Evolutionary conservation across 345 rosid genomes (phyloP).

Genomic region (Populus ilicifolia): DNA sequence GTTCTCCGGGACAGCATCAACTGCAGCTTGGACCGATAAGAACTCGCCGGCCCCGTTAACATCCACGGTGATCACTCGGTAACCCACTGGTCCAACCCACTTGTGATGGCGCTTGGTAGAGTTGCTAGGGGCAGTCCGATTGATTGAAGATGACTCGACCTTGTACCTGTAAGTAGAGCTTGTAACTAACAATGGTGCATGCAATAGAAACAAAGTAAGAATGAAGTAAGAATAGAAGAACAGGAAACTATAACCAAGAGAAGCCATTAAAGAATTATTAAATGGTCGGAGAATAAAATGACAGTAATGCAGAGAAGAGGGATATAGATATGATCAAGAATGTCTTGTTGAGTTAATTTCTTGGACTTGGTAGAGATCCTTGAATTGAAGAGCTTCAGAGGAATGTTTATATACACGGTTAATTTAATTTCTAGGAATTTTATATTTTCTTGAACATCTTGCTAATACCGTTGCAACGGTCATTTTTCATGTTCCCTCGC

Average conservation of each 20-base stretch:
- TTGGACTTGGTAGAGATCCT: neutral
- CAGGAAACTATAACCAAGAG: conserved; percentile 17
- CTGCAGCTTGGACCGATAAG: conserved; percentile 78
- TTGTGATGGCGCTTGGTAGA: conserved; percentile 40
- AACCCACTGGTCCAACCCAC: conserved; percentile 81
- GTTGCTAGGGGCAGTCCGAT: conserved; percentile 20
- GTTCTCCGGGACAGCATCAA: conserved; percentile 61
- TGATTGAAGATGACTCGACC: conserved; percentile 1
- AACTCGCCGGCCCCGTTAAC: conserved; percentile 55
- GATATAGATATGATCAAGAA: conserved; percentile 6
- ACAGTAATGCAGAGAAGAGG: neutral
- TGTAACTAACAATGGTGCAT: conserved; percentile 29
- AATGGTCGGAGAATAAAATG: conserved; percentile 9
- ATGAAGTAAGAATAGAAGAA: conserved; percentile 14
- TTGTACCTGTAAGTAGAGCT: conserved; percentile 26
- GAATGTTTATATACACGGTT: neutral
- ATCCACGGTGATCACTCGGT: conserved; percentile 64
- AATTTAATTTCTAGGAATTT: neutral
- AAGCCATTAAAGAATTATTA: conserved; percentile 35
- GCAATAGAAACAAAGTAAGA: conserved; percentile 24
- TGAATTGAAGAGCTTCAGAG: neutral
- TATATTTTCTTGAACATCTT: neutral
- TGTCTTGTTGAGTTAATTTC: neutral
- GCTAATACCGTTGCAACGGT: conserved; percentile 35
- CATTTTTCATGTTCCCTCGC: conserved; percentile 28